Percentiles rank a stretch among this genome's conserved stretches.
phyloP scores from a whole-genome alignment of 1,139 yeast species.

The Wickerhamomyces sp. region DNA sequence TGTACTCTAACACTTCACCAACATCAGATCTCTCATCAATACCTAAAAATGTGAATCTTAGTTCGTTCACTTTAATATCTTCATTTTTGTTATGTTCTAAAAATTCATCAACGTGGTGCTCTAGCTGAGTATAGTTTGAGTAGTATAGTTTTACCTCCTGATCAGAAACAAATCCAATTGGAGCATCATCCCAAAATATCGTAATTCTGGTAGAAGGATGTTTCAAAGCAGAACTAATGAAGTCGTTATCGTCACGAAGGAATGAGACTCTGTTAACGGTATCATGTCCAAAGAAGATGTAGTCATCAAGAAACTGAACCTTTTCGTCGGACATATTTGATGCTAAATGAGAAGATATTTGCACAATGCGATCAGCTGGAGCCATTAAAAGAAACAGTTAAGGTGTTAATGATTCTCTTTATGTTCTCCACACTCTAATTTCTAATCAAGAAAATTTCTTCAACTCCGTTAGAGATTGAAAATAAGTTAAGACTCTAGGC shows the following conservation, averaged over 20 bases:
- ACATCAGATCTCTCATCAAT: slow-evolving; percentile 51
- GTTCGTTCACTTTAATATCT: slow-evolving; percentile 21
- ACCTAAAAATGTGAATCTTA: slow-evolving; percentile 57
- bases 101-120: slow-evolving; percentile 13
- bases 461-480: too few relatives aligned
- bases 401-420: neutral
- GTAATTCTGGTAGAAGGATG: slow-evolving; percentile 55
- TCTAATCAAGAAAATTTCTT: too few relatives aligned
- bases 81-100: slow-evolving; percentile 14
- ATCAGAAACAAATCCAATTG: slow-evolving; percentile 7
- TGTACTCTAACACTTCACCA: slow-evolving; percentile 14
- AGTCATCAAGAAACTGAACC: slow-evolving; percentile 8
- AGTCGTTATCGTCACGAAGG: slow-evolving; percentile 60
- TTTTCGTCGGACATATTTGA: neutral
- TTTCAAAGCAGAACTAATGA: slow-evolving; percentile 48
- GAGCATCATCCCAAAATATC: slow-evolving; percentile 37
- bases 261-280: slow-evolving; percentile 78
- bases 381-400: neutral
- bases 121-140: slow-evolving; percentile 13
- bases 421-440: too few relatives aligned
- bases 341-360: neutral
- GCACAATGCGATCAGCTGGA: neutral
- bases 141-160: slow-evolving; percentile 8
- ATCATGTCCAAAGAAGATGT: slow-evolving; percentile 44
- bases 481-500: too few relatives aligned